Base-by-base conservation (phyloP, 164 flowering plant genomes). In the Euptelea pleiosperma region DNA sequence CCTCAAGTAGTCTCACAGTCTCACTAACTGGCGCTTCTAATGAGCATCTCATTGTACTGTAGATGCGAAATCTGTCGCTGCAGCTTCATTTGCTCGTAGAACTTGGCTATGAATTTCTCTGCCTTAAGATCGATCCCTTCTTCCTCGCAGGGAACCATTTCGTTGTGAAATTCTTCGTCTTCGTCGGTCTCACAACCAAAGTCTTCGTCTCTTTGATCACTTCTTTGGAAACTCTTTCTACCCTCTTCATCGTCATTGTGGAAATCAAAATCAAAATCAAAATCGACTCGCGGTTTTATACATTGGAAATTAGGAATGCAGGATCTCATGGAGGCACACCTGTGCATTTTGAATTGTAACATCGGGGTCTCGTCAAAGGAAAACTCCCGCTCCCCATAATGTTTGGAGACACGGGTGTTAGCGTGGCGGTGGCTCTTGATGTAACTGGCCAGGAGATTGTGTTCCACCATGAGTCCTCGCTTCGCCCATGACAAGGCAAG, bases 341-440 rank as follows among this genome's bases (percentile, higher is more conserved):
- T 71, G 52, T 77, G 81, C 79, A 85, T 72, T 46, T 76, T 79
- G 67, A 81, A 75, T 29, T 72, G 79, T 46, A 91, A 62, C 29
- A 80, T 40, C 0, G 98, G 98, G 0, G 98, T 87, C 19, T 78
- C 65, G 48, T 89, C 96, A 51, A 91, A 89, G 25, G 98, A 89
- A 58, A 89, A 77, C 74, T 91, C 70, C 0, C 77, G 80, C 61
- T 91, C 98, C 0, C 78, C 70, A 51, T 82, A 84, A 18, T 49
- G 40, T 25, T 76, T 39, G 1, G 68, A 57, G 18, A 70, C 62
- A 18, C 39, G 66, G 25, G 51, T 21, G 9, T 58, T 21, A 3
- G 55, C 6, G 36, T 72, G 64, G 0, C 67, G 63, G 3, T 82
- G 69, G 52, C 61, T 72, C 56, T 76, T 82, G 41, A 83, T n/a